Evolutionary conservation across 73 alveolate genomes (phyloP).

Genomic region (Tetrahymena elliotti): DNA sequence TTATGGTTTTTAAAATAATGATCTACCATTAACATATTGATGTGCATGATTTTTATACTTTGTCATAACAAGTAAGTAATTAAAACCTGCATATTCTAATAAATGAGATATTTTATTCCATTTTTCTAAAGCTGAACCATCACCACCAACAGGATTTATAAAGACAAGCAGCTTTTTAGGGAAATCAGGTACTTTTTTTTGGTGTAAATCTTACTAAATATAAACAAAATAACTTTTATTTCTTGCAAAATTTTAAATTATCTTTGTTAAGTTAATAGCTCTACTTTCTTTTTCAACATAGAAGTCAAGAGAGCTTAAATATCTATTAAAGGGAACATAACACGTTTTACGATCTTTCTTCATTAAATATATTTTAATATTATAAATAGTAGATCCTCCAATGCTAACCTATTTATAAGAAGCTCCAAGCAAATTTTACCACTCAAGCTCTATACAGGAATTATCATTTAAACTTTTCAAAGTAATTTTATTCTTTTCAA

Average conservation of each 20-base stretch:
- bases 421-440: neutral
- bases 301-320: neutral
- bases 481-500: neutral
- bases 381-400: neutral
- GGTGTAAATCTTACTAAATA: neutral
- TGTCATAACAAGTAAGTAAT: conserved; percentile 7
- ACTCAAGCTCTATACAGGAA: neutral
- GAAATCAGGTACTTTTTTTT: neutral
- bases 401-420: neutral
- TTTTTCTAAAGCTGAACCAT: conserved; percentile 30
- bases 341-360: neutral
- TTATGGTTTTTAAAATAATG: neutral
- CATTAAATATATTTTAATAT: neutral
- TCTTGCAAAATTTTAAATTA: neutral
- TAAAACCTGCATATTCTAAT: conserved; percentile 3
- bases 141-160: conserved; percentile 40
- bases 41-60: conserved; percentile 14
- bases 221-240: neutral
- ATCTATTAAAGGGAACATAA: neutral
- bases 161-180: conserved; percentile 6
- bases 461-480: neutral
- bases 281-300: neutral
- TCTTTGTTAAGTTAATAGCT: neutral
- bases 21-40: neutral
- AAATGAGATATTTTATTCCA: conserved; percentile 28